Evolutionary conservation across 192 early-diverging fungal genomes (phyloP).

Genomic region (Gigaspora rosea): DNA sequence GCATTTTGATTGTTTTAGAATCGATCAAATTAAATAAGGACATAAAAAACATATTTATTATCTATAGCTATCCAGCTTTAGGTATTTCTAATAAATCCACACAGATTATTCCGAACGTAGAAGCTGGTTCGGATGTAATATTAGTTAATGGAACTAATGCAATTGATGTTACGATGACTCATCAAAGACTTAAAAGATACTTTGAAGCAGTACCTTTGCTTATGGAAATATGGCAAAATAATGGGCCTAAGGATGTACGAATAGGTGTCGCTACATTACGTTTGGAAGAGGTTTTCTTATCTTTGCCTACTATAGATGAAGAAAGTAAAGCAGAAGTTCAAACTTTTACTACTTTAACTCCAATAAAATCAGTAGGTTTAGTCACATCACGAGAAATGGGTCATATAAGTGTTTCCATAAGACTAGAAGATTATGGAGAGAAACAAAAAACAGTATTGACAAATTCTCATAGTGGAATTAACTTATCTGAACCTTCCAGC

Average conservation of each 20-base stretch:
- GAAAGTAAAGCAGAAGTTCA: conserved; percentile 13
- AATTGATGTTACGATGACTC: conserved; percentile 29
- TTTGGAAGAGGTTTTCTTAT: conserved; percentile 27
- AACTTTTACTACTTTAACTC: conserved; percentile 25
- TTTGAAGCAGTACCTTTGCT: conserved; percentile 32
- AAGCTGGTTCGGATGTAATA: neutral
- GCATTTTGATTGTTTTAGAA: conserved; percentile 27
- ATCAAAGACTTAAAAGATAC: conserved; percentile 21
- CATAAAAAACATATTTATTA: conserved; percentile 27
- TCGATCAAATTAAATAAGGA: conserved; percentile 22
- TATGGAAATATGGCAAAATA: conserved; percentile 28
- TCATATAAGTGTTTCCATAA: conserved; percentile 24
- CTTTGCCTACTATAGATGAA: conserved; percentile 25
- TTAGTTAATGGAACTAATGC: conserved; percentile 25
- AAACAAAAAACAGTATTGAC: conserved; percentile 5
- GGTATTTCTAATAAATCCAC: conserved; percentile 30
- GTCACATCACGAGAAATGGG: conserved; percentile 23
- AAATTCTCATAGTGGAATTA: neutral
- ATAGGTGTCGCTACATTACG: conserved; percentile 22
- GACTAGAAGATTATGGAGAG: conserved; percentile 26
- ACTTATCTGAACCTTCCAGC: neutral
- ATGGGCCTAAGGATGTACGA: conserved; percentile 18
- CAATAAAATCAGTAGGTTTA: conserved; percentile 26
- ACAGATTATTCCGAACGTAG: conserved; percentile 3
- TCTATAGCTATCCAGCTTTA: conserved; percentile 31